Base-by-base conservation (phyloP, 139 green algal species). In the Chlorella sorokiniana region DNA sequence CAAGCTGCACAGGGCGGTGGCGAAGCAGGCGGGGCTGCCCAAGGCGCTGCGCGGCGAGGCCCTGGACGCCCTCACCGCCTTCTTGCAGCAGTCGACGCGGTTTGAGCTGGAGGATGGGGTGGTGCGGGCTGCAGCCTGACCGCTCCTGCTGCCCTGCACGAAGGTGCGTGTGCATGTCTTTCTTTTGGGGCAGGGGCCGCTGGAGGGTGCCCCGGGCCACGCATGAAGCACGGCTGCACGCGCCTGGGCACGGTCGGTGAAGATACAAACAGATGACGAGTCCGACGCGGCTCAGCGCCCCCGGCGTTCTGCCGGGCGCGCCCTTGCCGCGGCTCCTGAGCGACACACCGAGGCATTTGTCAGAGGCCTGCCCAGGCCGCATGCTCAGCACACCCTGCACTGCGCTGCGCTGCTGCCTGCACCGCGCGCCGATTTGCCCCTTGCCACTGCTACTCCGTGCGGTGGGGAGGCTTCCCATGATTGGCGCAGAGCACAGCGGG, bases 341-440 rank as follows among this genome's bases (percentile, higher is more conserved):
- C 70, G 70, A 79, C 35, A 79, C n/a, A 79, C 59, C 59, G 73
- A 79, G 73, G 73, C 73, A 79, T 79, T 79, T 79, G 73, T 68
- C 59, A 69, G 54, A 77, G 44, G n/a, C 48, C 70, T 64, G n/a
- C 56, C 56, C 56, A 65, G 6, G 18, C 22, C 16, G 22, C 56
- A 16, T 65, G 29, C 18, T n/a, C 22, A 16, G 38, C 63, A 27
- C 63, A 45, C 2, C 63, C 33, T 18, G 4, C 31, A 31, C 11
- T 29, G 11, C 25, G 11, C 35, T 29, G 67, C 38, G 6, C 18
- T 31, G 38, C 35, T 52, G 2, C 67, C 11, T 33, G 11, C 14
- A 27, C 35, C 31, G 16, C 16, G 9, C 52, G 73, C 73, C 73
- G 73, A 79, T 68, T 79, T 79, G 73, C 73, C 73, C 73, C 73